Base-by-base conservation (phyloP, 1,284 basidiomycete genomes). In the Fomitopsis betulina region DNA sequence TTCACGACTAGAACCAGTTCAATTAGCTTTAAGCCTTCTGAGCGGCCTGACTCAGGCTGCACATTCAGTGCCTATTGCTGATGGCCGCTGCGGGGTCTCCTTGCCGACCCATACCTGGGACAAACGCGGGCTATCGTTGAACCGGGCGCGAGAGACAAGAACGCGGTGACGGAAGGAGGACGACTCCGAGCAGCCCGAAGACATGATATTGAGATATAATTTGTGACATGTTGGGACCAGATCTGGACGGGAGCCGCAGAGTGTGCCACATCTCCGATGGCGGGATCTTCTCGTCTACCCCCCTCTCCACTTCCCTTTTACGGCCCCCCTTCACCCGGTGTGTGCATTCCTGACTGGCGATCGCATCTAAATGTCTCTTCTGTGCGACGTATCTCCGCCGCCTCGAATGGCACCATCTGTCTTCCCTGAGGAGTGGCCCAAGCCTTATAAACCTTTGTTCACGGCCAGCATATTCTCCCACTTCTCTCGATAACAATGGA, bases 211-310 rank as follows among this genome's bases (percentile, higher is more conserved):
- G 12, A 23, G 27, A 23, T 9, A 5, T 4, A 50, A 23, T 51
- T 19, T 19, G 7, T 19, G 49, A 8, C 32, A 19, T 9, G 33
- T 37, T 51, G 32, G 49, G 15, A 27, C 32, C 1, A 4, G 32
- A 51, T 51, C 49, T 35, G 32, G 32, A 19, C 8, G n/a, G 17
- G 49, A 33, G 58, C 64, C 45, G 25, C 45, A 47, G 25, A 47
- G 45, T 47, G 45, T 30, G 64, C 66, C 66, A 58, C 64, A 67
- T 67, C 66, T 63, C 39, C 57, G 62, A 64, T 64, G 52, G 15
- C 21, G 49, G 33, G 53, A 54, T 55, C 51, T 55, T 55, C 54
- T 42, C 43, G 21, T 15, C 27, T 13, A 9, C 25, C 25, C 42
- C 9, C 7, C 19, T 37, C 27, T 10, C 33, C 35, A 21, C 12